Evolutionary conservation across 2,329 filamentous ascomycete genomes (phyloP), one percentile per base, ranked within the genome.

Genomic region (Penicillium janthinellum): DNA sequence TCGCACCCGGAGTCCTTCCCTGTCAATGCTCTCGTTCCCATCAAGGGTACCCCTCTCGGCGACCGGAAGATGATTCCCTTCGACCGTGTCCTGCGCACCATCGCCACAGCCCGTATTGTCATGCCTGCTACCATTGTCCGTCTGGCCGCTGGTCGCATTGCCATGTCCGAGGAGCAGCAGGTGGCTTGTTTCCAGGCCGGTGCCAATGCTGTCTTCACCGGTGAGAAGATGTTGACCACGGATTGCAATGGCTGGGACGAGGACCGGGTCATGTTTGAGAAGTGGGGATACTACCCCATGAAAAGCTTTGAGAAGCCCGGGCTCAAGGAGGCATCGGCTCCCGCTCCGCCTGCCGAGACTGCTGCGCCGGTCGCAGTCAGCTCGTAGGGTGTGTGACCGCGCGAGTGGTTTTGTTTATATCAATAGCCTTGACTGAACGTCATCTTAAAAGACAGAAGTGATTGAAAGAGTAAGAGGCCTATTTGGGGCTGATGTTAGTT

Each of bases 161-260:
- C 88, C 12, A 89, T 96, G 85, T 84, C 86, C 4, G 92, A 96
- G 78, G 91, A 95, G 77, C 89, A 96, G 80, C 92, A 96, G 78
- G 88, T 91, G 14, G 75, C 94, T 65, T 96, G 92, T 77, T 96
- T 96, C 79, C 88, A 91, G 85, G 91, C 92, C 0, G 92, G 92
- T 14, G 92, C 92, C 0, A 96, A 96, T 70, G 92, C 92, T n/a
- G 89, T 96, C 37, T 96, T 96, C 73, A 96, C 92, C 0, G 92
- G 92, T 8, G 92, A 96, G 80, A 96, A 94, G 83, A 96, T 96
- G 92, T 76, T 96, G 77, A 96, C 92, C 4, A 96, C 92, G 0
- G 90, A 92, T 58, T 96, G 91, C 73, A 93, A 91, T 67, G 91
- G 91, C 34, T 96, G 91, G 90, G 91, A 95, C 63, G 90, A 96